These are phyloP conservation scores for Musa troglodytarum DNA, from an alignment of 176 grass and related monocot genomes.

Conservation along the genomic window DNA sequence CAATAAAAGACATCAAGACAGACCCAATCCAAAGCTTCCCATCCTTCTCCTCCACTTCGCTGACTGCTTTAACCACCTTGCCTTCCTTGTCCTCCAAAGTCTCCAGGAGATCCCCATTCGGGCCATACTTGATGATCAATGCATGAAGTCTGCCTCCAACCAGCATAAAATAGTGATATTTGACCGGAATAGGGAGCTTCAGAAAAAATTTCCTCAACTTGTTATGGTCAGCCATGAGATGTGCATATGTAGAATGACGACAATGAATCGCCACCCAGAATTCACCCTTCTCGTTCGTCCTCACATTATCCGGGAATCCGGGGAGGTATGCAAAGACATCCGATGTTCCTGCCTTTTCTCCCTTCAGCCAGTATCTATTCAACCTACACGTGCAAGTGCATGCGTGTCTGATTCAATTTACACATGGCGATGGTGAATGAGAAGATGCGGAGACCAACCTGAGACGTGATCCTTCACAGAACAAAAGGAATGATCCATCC, in stretches of 20 bases:
- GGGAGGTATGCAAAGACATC: conserved; percentile 65
- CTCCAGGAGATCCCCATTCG: conserved; percentile 50
- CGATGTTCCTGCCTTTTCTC: conserved; percentile 61
- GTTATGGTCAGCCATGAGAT: conserved; percentile 33
- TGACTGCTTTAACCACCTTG: conserved; percentile 70
- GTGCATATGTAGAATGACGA: conserved; percentile 34
- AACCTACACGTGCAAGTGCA: conserved; percentile 37
- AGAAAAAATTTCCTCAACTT: conserved; percentile 56
- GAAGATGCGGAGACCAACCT: conserved; percentile 34
- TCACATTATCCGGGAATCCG: conserved; percentile 88
- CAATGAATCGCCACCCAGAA: conserved; percentile 94
- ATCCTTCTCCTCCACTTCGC: conserved; percentile 95
- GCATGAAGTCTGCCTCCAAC: conserved; percentile 73
- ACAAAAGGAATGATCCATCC: conserved; percentile 74
- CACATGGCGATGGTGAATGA: background rate
- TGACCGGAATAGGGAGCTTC: conserved; percentile 68
- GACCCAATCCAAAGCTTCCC: conserved; percentile 95
- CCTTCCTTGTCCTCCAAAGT: conserved; percentile 78
- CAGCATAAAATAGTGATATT: conserved; percentile 68
- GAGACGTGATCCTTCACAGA: conserved; percentile 62
- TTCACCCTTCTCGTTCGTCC: conserved; percentile 83
- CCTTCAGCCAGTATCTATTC: conserved; percentile 81
- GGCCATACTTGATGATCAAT: conserved; percentile 60
- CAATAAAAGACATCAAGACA: conserved; percentile 79
- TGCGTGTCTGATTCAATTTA: background rate